Evolutionary conservation across 73 alveolate genomes (phyloP).

Genomic region (Durusdinium trenchii): DNA sequence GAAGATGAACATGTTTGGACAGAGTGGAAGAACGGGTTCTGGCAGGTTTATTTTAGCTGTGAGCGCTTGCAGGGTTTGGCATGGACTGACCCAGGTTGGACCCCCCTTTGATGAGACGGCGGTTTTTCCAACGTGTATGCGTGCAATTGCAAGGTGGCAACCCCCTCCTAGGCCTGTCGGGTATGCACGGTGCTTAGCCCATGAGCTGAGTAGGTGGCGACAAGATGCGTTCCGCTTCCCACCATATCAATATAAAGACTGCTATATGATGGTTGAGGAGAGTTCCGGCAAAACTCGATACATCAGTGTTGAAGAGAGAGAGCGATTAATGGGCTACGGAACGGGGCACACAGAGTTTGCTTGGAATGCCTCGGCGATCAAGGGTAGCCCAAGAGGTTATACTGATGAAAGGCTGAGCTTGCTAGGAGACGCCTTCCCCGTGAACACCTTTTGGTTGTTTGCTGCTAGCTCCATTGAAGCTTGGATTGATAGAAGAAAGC

Average conservation of each 20-base stretch:
- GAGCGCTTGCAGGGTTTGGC: too few species aligned
- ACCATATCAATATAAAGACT: neutral
- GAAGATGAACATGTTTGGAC: neutral
- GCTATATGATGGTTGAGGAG: neutral
- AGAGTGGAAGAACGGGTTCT: neutral
- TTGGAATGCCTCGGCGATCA: too few species aligned
- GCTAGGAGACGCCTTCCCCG: too few species aligned
- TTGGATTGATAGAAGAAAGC: too few species aligned
- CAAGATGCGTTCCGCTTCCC: neutral
- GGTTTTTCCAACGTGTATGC: neutral
- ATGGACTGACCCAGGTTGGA: neutral
- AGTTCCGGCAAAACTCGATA: too few species aligned
- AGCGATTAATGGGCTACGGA: too few species aligned
- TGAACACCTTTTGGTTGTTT: too few species aligned
- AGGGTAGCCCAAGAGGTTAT: too few species aligned
- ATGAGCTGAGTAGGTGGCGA: neutral
- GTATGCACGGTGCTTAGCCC: neutral
- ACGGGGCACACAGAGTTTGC: too few species aligned
- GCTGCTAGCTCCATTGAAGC: too few species aligned
- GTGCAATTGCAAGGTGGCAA: neutral
- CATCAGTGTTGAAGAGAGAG: too few species aligned
- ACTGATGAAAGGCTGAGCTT: too few species aligned
- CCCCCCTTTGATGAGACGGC: neutral
- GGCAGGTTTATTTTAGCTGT: neutral
- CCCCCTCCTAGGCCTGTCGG: constrained; percentile 1